These are phyloP conservation scores for Alternaria alternata DNA, from an alignment of 2,329 filamentous ascomycete genomes.

Conservation along the genomic window DNA sequence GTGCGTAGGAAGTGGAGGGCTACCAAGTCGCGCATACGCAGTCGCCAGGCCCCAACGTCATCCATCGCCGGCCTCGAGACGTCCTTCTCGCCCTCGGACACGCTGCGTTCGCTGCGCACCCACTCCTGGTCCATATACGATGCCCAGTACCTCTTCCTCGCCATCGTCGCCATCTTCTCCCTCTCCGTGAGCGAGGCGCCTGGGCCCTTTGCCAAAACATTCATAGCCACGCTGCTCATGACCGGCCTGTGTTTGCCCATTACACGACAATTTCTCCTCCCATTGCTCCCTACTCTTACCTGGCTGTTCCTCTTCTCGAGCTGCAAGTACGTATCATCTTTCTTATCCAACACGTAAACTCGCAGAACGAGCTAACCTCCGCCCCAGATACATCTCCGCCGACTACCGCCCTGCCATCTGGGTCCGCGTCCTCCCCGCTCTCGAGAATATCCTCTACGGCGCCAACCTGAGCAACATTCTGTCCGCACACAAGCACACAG, in stretches of 20 bases:
- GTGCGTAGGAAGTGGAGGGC: slow-evolving; percentile 71
- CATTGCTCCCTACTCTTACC: slow-evolving; percentile 82
- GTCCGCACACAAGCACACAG: slow-evolving; percentile 83
- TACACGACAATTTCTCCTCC: slow-evolving; percentile 89
- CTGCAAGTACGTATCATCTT: slow-evolving; percentile 74
- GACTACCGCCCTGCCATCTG: slow-evolving; percentile 92
- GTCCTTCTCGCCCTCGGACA: slow-evolving; percentile 82
- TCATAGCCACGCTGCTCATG: slow-evolving; percentile 71
- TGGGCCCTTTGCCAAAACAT: slow-evolving; percentile 79
- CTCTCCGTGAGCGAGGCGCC: slow-evolving; percentile 81
- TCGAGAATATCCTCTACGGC: slow-evolving; percentile 96
- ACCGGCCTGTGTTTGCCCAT: slow-evolving; percentile 80
- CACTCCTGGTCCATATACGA: slow-evolving; percentile 86
- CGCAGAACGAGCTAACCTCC: slow-evolving; percentile 25
- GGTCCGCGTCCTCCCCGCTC: slow-evolving; percentile 90
- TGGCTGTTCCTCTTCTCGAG: slow-evolving; percentile 93
- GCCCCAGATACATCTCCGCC: slow-evolving; percentile 79
- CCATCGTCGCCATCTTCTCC: slow-evolving; percentile 80
- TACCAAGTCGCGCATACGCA: slow-evolving; percentile 70
- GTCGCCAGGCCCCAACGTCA: slow-evolving; percentile 71
- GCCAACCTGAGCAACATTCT: slow-evolving; percentile 96
- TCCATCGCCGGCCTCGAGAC: slow-evolving; percentile 80
- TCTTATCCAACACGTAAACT: not conserved
- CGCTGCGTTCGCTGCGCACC: slow-evolving; percentile 75
- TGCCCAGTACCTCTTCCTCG: slow-evolving; percentile 80